These are phyloP conservation scores for Hypoxylon fuscum DNA, from an alignment of 495 filamentous ascomycete species.

Conservation along the genomic window DNA sequence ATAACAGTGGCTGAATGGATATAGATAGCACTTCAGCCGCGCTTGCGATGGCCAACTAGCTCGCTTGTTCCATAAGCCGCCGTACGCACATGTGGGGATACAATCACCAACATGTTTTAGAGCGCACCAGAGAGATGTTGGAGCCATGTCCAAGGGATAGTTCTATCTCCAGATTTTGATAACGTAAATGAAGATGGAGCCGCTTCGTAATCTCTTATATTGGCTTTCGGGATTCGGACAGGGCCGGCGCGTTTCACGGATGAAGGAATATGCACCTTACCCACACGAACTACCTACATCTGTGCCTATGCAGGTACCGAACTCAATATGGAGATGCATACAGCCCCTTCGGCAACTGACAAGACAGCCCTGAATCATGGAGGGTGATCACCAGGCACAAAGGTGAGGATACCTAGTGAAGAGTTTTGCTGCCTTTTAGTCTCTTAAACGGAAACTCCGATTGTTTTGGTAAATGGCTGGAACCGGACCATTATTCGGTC, in stretches of 20 bases:
- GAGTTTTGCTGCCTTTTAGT: too few relatives aligned
- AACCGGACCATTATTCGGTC: conserved; percentile 23
- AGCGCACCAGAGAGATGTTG: background rate
- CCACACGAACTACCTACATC: conserved; percentile 9
- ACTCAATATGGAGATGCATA: conserved; percentile 11
- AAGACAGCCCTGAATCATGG: conserved; percentile 10
- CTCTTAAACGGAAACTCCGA: conserved; percentile 24
- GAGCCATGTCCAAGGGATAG: too few relatives aligned
- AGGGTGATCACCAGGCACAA: background rate
- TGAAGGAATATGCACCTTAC: conserved; percentile 18
- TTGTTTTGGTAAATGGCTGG: conserved; percentile 5
- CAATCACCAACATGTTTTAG: conserved; percentile 9
- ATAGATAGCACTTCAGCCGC: conserved; percentile 26
- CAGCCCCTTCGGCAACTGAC: background rate
- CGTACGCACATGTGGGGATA: conserved; percentile 3
- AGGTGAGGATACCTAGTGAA: background rate
- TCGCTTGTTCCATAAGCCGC: background rate
- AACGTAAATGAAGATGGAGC: conserved; percentile 16
- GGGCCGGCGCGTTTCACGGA: conserved; percentile 8
- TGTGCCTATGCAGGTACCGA: conserved; percentile 34
- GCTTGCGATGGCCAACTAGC: background rate
- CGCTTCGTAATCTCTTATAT: background rate
- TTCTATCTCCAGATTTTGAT: too few relatives aligned
- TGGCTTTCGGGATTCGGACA: conserved; percentile 22
- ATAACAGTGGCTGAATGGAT: conserved; percentile 4